Conservation (phyloP, 192 early-diverging fungal genomes). For the Coemansia furcata region DNA sequence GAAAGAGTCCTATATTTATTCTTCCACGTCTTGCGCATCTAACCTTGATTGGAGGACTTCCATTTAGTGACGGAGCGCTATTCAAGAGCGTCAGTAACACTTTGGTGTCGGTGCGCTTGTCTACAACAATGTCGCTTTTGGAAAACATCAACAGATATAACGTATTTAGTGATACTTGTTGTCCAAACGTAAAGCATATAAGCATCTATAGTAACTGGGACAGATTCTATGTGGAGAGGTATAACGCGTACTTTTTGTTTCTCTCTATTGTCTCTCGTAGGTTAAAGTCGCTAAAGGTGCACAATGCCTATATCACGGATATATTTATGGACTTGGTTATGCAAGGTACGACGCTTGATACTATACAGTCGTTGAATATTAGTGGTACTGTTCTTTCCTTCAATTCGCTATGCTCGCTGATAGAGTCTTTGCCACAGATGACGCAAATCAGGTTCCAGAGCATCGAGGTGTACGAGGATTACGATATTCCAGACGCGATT, state of each 20-base stretch:
- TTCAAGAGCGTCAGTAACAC: slow-evolving; percentile 3
- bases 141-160: background rate
- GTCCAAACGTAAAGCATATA: background rate
- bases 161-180: slow-evolving; percentile 1
- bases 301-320: background rate
- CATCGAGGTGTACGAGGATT: slow-evolving; percentile 2
- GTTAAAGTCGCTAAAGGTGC: background rate
- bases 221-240: background rate
- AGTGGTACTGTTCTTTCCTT: background rate
- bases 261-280: background rate
- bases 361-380: background rate
- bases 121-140: slow-evolving; percentile 2
- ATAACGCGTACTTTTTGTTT: background rate
- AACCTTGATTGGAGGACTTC: background rate
- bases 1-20: background rate
- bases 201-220: background rate
- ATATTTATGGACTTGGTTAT: slow-evolving; percentile 4
- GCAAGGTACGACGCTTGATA: background rate
- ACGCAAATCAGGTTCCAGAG: background rate
- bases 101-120: background rate
- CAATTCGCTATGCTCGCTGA: background rate
- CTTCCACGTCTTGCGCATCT: background rate
- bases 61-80: background rate
- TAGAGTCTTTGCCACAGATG: slow-evolving; percentile 2
- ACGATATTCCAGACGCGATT: background rate